phyloP scores from a whole-genome alignment of 2,329 filamentous ascomycete species.

The Hypoxylon sp. region DNA sequence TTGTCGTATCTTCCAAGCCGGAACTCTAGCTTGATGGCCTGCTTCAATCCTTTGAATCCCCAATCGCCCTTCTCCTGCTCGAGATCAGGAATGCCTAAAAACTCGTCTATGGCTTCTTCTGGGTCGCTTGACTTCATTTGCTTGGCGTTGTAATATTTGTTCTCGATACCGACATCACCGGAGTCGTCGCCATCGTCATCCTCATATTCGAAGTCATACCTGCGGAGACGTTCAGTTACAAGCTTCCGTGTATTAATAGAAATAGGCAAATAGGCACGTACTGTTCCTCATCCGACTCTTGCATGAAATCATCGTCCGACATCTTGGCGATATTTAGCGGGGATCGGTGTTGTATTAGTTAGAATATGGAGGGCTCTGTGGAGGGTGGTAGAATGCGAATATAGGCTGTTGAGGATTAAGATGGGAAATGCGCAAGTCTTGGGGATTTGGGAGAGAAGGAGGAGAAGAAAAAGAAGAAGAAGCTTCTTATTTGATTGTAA shows the following conservation, averaged over 20 bases:
- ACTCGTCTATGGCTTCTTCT: constrained; percentile 90
- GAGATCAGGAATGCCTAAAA: constrained; percentile 86
- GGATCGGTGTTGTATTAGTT: constrained; percentile 14
- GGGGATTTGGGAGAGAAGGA: background rate
- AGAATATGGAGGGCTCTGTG: constrained; percentile 6
- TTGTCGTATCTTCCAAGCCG: constrained; percentile 89
- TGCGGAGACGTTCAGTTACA: constrained; percentile 52
- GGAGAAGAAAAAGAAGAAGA: too few relatives aligned
- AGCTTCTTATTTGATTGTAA: background rate
- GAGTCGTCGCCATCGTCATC: constrained; percentile 90
- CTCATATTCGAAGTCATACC: constrained; percentile 98
- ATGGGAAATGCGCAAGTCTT: background rate
- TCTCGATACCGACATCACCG: constrained; percentile 95
- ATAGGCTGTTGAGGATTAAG: background rate
- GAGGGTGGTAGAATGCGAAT: constrained; percentile 2
- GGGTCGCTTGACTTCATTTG: constrained; percentile 92
- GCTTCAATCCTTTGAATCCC: constrained; percentile 98
- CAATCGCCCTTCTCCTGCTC: constrained; percentile 96
- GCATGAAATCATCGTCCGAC: constrained; percentile 95
- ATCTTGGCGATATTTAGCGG: constrained; percentile 62
- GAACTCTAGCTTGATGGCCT: constrained; percentile 97
- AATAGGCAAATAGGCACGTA: constrained; percentile 59
- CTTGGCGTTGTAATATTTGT: constrained; percentile 99
- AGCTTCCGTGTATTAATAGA: background rate
- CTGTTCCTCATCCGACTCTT: constrained; percentile 90